These are phyloP conservation scores for Phytophthora megakarya DNA, from an alignment of 352 stramenopile species.

Conservation along the genomic window DNA sequence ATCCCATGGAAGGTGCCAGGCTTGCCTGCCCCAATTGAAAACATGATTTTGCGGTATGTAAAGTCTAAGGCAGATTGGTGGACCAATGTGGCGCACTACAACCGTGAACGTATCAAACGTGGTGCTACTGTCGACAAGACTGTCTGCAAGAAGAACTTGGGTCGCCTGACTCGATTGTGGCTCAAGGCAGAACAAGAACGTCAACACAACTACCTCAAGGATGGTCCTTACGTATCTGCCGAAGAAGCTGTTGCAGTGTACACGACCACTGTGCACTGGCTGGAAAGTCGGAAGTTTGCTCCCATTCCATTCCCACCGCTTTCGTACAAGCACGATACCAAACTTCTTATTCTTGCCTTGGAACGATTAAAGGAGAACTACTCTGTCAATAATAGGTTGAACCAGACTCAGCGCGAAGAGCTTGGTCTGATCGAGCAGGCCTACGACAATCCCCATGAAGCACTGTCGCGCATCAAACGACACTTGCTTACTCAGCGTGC, in stretches of 20 bases:
- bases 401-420: slow-evolving; percentile 98
- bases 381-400: slow-evolving; percentile 96
- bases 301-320: slow-evolving; percentile 99
- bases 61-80: slow-evolving; percentile 99
- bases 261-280: slow-evolving; percentile 99
- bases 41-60: slow-evolving; percentile 99
- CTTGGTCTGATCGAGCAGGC: slow-evolving; percentile 98
- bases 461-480: slow-evolving; percentile 98
- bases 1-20: slow-evolving; percentile 99
- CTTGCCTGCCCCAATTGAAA: slow-evolving; percentile 98
- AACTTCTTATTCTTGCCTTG: slow-evolving; percentile 98
- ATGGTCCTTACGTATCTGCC: slow-evolving; percentile 97
- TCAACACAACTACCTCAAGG: slow-evolving; percentile 99
- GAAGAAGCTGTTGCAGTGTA: slow-evolving; percentile 99
- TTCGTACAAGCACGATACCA: slow-evolving; percentile 99
- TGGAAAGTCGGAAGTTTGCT: slow-evolving; percentile 99
- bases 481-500: slow-evolving; percentile 98
- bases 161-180: slow-evolving; percentile 98
- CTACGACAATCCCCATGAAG: slow-evolving; percentile 99
- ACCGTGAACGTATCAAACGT: slow-evolving; percentile 99
- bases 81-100: slow-evolving; percentile 99
- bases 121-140: slow-evolving; percentile 99
- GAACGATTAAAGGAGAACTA: slow-evolving; percentile 99
- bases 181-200: slow-evolving; percentile 99
- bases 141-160: slow-evolving; percentile 99